Percentiles rank a stretch among this genome's conserved stretches.
Conservation (phyloP, 139 green algal species). For the Tetratostichococcus sp. region DNA sequence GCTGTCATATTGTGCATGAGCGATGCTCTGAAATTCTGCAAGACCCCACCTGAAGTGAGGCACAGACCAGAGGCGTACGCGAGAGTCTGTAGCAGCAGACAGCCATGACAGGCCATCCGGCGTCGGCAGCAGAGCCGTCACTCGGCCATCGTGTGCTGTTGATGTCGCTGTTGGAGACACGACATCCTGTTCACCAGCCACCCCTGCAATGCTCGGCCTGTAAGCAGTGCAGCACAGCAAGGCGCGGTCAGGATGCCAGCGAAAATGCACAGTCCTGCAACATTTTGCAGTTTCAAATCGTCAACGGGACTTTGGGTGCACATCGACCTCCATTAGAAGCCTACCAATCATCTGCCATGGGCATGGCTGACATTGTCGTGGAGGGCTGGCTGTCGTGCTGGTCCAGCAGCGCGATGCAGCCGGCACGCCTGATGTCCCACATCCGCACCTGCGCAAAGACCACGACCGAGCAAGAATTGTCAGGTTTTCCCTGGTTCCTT, state of each 20-base stretch:
- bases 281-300: background rate
- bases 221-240: too few species aligned
- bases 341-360: conserved; percentile 1
- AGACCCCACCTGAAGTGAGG: conserved; percentile 1
- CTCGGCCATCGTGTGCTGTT: conserved; percentile 29
- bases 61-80: conserved; percentile 76
- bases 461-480: too few species aligned
- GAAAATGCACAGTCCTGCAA: too few species aligned
- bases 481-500: too few species aligned
- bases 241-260: too few species aligned
- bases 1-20: background rate
- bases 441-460: conserved; percentile 46
- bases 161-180: background rate
- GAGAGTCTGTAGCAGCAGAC: conserved; percentile 67
- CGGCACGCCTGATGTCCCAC: conserved; percentile 72
- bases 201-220: background rate
- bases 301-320: too few species aligned
- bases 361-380: background rate
- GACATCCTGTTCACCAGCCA: background rate
- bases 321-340: too few species aligned
- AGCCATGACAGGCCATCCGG: conserved; percentile 62
- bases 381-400: conserved; percentile 38
- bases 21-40: background rate
- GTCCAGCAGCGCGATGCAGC: conserved; percentile 55
- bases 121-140: conserved; percentile 53